Evolutionary conservation across 2,329 filamentous ascomycete genomes (phyloP).

Genomic region (Cadophora sp.): DNA sequence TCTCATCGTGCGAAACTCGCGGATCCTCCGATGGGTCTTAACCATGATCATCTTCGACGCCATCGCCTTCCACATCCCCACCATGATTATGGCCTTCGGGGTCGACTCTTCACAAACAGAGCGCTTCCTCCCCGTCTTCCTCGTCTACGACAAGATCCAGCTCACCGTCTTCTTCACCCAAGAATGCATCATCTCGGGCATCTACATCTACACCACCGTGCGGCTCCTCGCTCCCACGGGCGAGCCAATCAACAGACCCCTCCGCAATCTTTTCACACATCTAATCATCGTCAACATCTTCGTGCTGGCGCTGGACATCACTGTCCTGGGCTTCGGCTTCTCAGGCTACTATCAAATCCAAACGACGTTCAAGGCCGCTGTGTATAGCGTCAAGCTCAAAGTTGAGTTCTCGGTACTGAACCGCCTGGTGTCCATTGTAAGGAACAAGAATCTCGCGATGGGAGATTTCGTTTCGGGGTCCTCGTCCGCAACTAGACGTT

Average conservation of each 20-base stretch:
- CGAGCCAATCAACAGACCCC: constrained; percentile 15
- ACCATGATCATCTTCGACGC: constrained; percentile 54
- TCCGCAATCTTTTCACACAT: constrained; percentile 48
- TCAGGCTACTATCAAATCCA: constrained; percentile 47
- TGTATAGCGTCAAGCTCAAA: constrained; percentile 53
- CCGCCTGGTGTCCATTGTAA: constrained; percentile 12
- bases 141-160: constrained; percentile 49
- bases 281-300: constrained; percentile 51
- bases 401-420: constrained; percentile 55
- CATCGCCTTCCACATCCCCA: constrained; percentile 52
- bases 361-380: constrained; percentile 47
- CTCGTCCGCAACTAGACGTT: not conserved
- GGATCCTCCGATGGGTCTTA: constrained; percentile 49
- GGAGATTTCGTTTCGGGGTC: not conserved
- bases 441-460: not conserved
- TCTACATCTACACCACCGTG: constrained; percentile 56
- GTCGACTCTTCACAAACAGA: not conserved
- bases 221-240: constrained; percentile 24
- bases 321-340: constrained; percentile 48
- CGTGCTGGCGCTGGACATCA: constrained; percentile 54
- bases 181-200: constrained; percentile 53
- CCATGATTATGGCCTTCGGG: constrained; percentile 52
- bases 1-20: constrained; percentile 50
- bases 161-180: constrained; percentile 56
- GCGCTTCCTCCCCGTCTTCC: constrained; percentile 2